Evolutionary conservation across 1,284 basidiomycete genomes (phyloP), one percentile per base, ranked within the genome.

Genomic region (Moesziomyces sp.): DNA sequence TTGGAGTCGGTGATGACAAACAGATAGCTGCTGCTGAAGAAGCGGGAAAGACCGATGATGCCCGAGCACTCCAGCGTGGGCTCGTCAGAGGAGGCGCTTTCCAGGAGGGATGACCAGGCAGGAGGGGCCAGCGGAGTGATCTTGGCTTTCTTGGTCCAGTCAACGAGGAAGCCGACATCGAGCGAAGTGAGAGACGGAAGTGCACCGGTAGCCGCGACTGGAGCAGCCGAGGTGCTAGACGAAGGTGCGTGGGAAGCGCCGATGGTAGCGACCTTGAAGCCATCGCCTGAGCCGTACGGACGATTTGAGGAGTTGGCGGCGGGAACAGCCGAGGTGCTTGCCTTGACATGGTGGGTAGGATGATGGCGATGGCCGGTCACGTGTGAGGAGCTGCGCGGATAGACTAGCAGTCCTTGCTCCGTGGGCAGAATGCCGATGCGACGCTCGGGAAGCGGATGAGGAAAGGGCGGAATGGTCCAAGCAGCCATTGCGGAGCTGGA

Each of bases 1-100:
- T 71, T 71, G n/a, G 74, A 65, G 34, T 43, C 52, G 52, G 76
- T 80, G 61, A 81, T 74, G 57, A 81, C 74, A 19, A 80, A 74
- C 6, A 81, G 65, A 46, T 81, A 80, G 51, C 76, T 58, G 61
- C 78, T 70, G 38, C 68, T 80, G 63, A 79, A 80, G 42, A 80
- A 53, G 24, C 66, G 52, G 3, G 66, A 52, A 5, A 80, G 50
- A 3, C 78, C 78, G 18, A 80, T 52, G 24, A 80, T 55, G 19
- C 78, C 78, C 23, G 45, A 73, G 51, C 69, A 69, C 40, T 64
- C 63, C 16, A 75, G 42, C 10, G 45, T 11, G 23, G 69, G 48
- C 7, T 50, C 24, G 10, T 68, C 65, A 16, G 43, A 3, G 18
- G 64, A 10, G 5, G 53, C 43, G 11, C 24, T 18, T 26, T 73